phyloP scores from a whole-genome alignment of 768 basidiomycete species.

The Imleria badia region DNA sequence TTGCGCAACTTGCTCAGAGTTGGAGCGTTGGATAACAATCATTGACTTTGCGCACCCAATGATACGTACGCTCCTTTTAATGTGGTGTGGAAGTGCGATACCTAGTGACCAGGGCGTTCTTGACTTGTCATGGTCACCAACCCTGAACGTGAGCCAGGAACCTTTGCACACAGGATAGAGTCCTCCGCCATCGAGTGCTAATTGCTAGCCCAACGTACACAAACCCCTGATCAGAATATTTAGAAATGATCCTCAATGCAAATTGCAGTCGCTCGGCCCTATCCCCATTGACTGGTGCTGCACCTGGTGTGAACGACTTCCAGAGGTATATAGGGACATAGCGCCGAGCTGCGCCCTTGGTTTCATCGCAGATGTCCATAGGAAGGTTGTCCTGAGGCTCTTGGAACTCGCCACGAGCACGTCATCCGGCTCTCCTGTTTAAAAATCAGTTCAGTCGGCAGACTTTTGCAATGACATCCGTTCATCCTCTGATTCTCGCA shows the following conservation, averaged over 20 bases:
- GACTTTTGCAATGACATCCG: too few species aligned
- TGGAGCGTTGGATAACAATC: not conserved
- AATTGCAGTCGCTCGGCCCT: too few species aligned
- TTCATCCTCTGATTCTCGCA: not conserved
- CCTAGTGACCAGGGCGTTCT: not conserved
- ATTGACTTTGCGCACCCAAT: not conserved
- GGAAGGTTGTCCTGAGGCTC: not conserved
- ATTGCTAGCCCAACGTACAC: not conserved
- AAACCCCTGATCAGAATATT: not conserved
- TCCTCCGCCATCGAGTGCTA: not conserved
- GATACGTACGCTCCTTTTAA: slow-evolving; percentile 1
- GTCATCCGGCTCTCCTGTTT: not conserved
- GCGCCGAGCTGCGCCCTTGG: not conserved
- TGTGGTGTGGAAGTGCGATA: slow-evolving; percentile 6
- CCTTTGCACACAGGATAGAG: too few species aligned
- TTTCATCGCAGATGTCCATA: not conserved
- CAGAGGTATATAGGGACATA: too few species aligned
- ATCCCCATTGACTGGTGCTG: too few species aligned
- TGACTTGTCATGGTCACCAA: not conserved
- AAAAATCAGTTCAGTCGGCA: not conserved
- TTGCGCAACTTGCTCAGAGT: slow-evolving; percentile 1
- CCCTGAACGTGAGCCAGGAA: not conserved
- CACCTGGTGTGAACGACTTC: too few species aligned
- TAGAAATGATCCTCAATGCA: not conserved
- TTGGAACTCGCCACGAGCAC: not conserved